Base-by-base conservation (phyloP, 306 rosid species). In the Luffa aegyptiaca region DNA sequence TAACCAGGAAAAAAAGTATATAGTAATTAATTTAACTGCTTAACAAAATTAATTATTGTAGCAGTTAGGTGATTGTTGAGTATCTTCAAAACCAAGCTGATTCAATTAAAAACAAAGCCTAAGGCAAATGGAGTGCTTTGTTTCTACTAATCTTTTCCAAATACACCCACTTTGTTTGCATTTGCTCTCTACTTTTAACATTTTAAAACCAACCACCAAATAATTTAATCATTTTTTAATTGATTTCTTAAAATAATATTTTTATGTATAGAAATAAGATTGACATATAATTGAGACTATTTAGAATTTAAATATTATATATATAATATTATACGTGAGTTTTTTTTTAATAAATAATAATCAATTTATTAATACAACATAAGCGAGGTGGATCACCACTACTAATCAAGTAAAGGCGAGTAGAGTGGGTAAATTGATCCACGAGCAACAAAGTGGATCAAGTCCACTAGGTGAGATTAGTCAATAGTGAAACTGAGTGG, bases 71-170 rank as follows among this genome's bases (percentile, higher is more conserved):
- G 82, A 57, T 57, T 20, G 51, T 70, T 74, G 66, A 39, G 46
- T 69, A 49, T 72, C 83, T 72, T 80, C 37, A 51, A 52, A 66
- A 79, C 41, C 35, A 79, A 79, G 82, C 66, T 66, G 55, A 66
- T 31, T 59, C 12, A 71, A 52, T n/a, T 21, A 18, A 79, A 66
- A 79, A 42, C 52, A 68, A 68, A 42, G n/a, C 8, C 8, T 1
- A 42, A 42, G 36, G 35, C 6, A 68, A 42, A 14, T 18, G 35
- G 44, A 33, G 42, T 62, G 42, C 39, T 33, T 62, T 62, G 42
- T 17, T 62, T 61, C 5, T 37, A 12, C 48, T 16, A 66, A 37
- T 66, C 49, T 65, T 64, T 64, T 64, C 21, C 72, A 33, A 64
- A 64, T 33, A 64, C 11, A 36, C 21, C n/a, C 72, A 14, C 44